These are phyloP conservation scores for Pyronema omphalodes DNA, from an alignment of 495 filamentous ascomycete species.

Conservation along the genomic window DNA sequence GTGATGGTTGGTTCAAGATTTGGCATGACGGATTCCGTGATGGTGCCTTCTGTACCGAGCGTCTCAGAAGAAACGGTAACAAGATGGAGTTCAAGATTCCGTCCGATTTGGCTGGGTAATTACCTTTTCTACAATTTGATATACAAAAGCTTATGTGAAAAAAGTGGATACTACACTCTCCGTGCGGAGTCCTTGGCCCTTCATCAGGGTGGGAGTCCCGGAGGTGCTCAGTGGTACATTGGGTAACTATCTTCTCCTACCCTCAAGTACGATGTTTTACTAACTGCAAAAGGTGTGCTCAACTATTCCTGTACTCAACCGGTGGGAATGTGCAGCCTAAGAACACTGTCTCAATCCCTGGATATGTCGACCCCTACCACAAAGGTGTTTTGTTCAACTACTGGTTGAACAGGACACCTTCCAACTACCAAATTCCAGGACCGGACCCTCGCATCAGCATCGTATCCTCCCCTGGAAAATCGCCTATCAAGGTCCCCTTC, in stretches of 20 bases:
- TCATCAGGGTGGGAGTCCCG: conserved; percentile 36
- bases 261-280: not conserved
- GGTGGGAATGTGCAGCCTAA: conserved; percentile 27
- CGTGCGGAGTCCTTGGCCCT: conserved; percentile 51
- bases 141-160: conserved; percentile 4
- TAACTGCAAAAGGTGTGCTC: conserved; percentile 34
- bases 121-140: not conserved
- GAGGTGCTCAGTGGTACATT: conserved; percentile 25
- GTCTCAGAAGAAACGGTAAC: conserved; percentile 45
- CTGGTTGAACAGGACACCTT: conserved; percentile 27
- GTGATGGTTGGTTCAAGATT: conserved; percentile 58
- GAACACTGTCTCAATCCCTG: conserved; percentile 42
- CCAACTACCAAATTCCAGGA: conserved; percentile 41
- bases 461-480: not conserved
- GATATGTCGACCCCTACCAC: conserved; percentile 35
- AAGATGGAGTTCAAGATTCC: conserved; percentile 42
- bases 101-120: conserved; percentile 32
- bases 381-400: conserved; percentile 44
- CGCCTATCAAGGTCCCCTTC: conserved; percentile 19
- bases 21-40: conserved; percentile 46
- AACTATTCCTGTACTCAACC: conserved; percentile 40
- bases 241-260: conserved; percentile 8
- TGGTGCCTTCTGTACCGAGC: conserved; percentile 48
- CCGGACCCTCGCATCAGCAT: conserved; percentile 32
- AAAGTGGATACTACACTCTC: conserved; percentile 44